phyloP scores from a whole-genome alignment of 2,329 filamentous ascomycete genomes.

The Penicillium sp. region DNA sequence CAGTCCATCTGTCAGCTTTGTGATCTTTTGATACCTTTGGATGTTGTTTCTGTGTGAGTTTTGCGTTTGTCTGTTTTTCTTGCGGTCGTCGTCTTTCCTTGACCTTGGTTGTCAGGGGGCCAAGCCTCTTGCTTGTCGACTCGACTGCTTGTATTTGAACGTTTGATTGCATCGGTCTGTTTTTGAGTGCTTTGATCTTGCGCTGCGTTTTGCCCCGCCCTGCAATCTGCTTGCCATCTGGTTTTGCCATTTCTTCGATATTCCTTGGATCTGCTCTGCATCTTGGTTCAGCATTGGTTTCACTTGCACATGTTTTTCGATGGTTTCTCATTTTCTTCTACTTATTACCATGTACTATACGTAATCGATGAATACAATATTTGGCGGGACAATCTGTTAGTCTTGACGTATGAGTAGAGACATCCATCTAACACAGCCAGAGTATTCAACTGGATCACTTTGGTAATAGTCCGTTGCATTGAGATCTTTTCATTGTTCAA shows the following conservation, averaged over 20 bases:
- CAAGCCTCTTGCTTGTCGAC: conserved; percentile 12
- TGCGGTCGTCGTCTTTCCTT: conserved; percentile 18
- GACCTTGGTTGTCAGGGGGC: not conserved
- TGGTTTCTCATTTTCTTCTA: conserved; percentile 20
- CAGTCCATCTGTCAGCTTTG: conserved; percentile 27
- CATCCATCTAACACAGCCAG: no score
- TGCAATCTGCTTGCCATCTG: conserved; percentile 10
- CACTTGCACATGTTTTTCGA: conserved; percentile 32
- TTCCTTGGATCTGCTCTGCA: conserved; percentile 14
- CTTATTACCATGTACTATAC: conserved; percentile 42
- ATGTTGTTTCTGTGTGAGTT: conserved; percentile 15
- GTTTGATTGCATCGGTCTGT: conserved; percentile 25
- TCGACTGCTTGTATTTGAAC: conserved; percentile 26
- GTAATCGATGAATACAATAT: conserved; percentile 39
- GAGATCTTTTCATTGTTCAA: not conserved
- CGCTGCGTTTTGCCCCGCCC: conserved; percentile 17
- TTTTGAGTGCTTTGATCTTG: not conserved
- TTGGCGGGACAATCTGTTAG: conserved; percentile 28
- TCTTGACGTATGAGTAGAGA: not conserved
- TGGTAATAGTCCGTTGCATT: not conserved
- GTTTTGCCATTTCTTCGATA: not conserved
- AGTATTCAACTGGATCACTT: not conserved
- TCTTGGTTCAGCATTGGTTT: conserved; percentile 23
- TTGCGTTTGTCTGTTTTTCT: conserved; percentile 10
- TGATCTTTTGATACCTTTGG: conserved; percentile 38